phyloP scores from a whole-genome alignment of 2,329 filamentous ascomycete species.

The Colletotrichum sp. region DNA sequence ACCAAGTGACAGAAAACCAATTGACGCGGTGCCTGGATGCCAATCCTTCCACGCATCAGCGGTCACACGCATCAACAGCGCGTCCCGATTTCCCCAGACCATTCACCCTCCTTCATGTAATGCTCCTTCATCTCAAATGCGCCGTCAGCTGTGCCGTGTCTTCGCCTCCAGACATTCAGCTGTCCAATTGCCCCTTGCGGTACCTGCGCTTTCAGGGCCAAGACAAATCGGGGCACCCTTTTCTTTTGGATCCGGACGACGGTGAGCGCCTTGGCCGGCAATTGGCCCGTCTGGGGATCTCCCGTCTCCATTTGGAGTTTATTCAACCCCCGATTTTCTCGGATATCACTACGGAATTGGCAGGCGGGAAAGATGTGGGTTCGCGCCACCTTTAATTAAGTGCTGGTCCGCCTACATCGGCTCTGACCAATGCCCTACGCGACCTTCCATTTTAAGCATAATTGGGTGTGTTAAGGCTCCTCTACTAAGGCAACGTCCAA shows the following conservation, averaged over 20 bases:
- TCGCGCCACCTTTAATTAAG: conserved; percentile 2
- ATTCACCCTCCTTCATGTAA: neutral
- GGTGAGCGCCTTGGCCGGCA: neutral
- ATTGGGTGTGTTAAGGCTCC: neutral
- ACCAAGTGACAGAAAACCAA: neutral
- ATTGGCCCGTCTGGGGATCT: conserved; percentile 4
- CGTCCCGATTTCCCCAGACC: neutral
- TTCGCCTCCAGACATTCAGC: neutral
- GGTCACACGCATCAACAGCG: neutral
- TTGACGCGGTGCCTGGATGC: neutral
- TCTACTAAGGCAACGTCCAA: neutral
- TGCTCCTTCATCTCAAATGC: neutral
- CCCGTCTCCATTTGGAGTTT: conserved; percentile 10
- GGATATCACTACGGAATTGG: conserved; percentile 6
- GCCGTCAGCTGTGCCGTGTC: neutral
- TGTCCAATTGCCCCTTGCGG: neutral
- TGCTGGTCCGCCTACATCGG: neutral
- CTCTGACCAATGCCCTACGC: neutral
- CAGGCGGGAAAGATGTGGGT: conserved; percentile 2
- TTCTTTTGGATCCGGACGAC: neutral
- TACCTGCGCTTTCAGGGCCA: neutral
- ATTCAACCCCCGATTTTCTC: neutral
- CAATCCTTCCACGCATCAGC: neutral
- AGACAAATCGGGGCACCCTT: neutral
- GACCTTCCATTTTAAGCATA: conserved; percentile 21